phyloP scores from a whole-genome alignment of 225 moss, liverwort and hornwort species.

The Climacium dendroides region DNA sequence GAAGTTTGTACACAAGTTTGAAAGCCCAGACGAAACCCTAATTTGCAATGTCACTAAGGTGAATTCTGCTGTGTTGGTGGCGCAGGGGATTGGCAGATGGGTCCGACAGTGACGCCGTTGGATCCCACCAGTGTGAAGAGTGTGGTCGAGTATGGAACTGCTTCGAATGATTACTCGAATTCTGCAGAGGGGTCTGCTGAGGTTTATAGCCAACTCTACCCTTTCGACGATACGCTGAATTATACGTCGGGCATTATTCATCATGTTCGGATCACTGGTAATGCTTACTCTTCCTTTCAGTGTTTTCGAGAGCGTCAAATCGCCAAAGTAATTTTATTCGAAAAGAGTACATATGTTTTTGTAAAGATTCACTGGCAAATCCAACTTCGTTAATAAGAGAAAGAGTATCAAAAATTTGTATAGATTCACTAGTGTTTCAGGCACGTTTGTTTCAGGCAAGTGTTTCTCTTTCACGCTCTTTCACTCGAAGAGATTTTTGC shows the following conservation, averaged over 20 bases:
- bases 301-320: not conserved
- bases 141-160: constrained; percentile 53
- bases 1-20: not conserved
- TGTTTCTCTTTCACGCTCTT: not conserved
- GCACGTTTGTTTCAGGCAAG: not conserved
- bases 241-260: constrained; percentile 96
- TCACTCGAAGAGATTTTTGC: not conserved
- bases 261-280: constrained; percentile 82
- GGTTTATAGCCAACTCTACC: constrained; percentile 81
- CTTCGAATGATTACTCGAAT: constrained; percentile 20
- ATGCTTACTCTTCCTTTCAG: not conserved
- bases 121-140: constrained; percentile 69
- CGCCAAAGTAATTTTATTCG: not conserved
- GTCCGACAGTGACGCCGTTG: constrained; percentile 55
- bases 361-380: not conserved
- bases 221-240: constrained; percentile 55
- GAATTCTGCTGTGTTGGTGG: not conserved
- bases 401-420: not conserved
- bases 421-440: not conserved
- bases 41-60: not conserved
- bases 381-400: not conserved
- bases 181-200: constrained; percentile 38
- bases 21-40: not conserved
- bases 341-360: too few species aligned
- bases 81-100: constrained; percentile 88